Evolutionary conservation across 768 basidiomycete genomes (phyloP), one percentile per base, ranked within the genome.

Genomic region (Imleria badia): DNA sequence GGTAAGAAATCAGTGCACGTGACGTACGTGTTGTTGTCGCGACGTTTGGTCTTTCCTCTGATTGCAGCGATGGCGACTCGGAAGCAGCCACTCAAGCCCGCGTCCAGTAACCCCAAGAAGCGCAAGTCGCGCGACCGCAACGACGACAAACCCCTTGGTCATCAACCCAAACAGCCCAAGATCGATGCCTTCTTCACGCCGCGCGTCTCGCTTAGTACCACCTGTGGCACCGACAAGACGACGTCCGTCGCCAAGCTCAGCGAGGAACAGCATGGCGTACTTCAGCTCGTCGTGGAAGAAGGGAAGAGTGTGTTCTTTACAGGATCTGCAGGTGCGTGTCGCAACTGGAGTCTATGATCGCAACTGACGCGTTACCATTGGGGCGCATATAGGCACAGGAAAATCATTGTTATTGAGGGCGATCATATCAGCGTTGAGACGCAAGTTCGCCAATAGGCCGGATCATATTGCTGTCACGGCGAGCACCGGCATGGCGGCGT

Each of bases 291-390:
- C 3, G 79, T 86, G 11, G 78, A 84, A 3, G 78, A 81, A 33
- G 80, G 76, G 12, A 78, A 81, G 69, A 84, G 71, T 45, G 75
- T 87, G 15, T 86, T 87, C 70, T 86, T 86, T 64, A 86, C 85
- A 9, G 85, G 85, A 5, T 79, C 81, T 6, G 85, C 85, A n/a
- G 85, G 85, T 84, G 56, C 46, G 76, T 62, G 13, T 26, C 40
- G 15, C 20, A 33, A 2, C 10, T 17, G 38, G 20, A 8, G 14
- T 7, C 29, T 45, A 11, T 44, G 6, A n/a, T 6, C 1, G n/a
- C 34, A 26, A n/a, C 9, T 31, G 6, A 41, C n/a, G 6, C 3
- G n/a, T 17, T 52, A 35, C 26, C 3, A 33, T 45, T 20, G 45
- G 11, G 14, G 13, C 2, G 47, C 13, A 38, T 26, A 50, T 31